A percentile compares a stretch with the other conserved stretches of the same genome.
These are phyloP conservation scores for Scutellaria baicalensis DNA, from an alignment of 257 asterid genomes.

Conservation along the genomic window DNA sequence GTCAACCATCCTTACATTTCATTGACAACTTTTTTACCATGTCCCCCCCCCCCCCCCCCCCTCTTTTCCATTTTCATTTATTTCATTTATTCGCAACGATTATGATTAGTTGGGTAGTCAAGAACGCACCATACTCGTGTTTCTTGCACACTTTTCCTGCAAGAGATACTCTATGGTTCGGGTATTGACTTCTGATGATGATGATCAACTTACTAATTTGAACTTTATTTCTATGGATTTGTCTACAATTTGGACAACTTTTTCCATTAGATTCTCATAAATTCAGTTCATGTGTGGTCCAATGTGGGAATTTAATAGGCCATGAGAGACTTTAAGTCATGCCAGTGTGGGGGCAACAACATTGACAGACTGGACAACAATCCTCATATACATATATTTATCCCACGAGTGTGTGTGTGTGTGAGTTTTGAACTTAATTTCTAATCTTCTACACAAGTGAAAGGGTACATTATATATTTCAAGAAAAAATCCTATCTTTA, in stretches of 20 bases:
- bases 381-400: neutral
- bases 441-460: neutral
- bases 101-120: conserved; percentile 22
- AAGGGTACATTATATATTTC: neutral
- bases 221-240: conserved; percentile 1
- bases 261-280: neutral
- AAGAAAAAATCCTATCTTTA: neutral
- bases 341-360: conserved; percentile 36
- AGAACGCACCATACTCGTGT: conserved; percentile 39
- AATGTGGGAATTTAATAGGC: conserved; percentile 29
- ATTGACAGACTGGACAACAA: conserved; percentile 17
- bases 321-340: conserved; percentile 36
- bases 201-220: neutral
- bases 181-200: conserved; percentile 80
- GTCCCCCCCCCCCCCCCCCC: no score
- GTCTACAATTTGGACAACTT: conserved; percentile 7
- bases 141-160: conserved; percentile 26
- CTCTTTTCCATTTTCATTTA: neutral
- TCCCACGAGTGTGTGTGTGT: conserved; percentile 1
- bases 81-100: neutral
- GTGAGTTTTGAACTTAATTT: neutral
- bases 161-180: conserved; percentile 73
- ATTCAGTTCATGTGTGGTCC: conserved; percentile 36
- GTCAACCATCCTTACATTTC: conserved; percentile 20
- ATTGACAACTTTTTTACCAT: no score